Evolutionary conservation across 2,329 filamentous ascomycete species (phyloP).

Genomic region (Apiospora sp.): DNA sequence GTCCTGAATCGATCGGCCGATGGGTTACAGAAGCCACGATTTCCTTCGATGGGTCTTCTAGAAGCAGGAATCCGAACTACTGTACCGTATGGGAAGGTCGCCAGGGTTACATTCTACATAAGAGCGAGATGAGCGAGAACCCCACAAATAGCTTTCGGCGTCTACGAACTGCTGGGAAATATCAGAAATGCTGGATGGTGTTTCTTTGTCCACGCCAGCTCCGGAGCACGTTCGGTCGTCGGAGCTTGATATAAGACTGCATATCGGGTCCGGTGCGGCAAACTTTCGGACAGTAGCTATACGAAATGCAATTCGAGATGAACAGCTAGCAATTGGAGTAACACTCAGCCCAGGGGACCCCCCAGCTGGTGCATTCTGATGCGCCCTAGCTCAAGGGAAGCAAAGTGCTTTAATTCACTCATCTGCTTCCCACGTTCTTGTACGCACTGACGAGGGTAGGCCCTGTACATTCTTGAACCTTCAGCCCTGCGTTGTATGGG

Average conservation of each 20-base stretch:
- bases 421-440: neutral
- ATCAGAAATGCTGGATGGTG: neutral
- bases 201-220: neutral
- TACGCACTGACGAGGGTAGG: neutral
- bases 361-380: neutral
- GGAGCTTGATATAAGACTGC: neutral
- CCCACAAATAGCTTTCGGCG: neutral
- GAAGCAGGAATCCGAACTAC: neutral
- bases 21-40: slow-evolving; percentile 15
- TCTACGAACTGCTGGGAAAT: neutral
- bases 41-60: slow-evolving; percentile 8
- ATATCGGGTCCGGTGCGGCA: slow-evolving; percentile 1
- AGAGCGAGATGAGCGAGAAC: slow-evolving; percentile 16
- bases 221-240: slow-evolving; percentile 11
- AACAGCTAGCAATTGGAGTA: neutral
- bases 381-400: neutral
- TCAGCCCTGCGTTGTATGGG: neutral
- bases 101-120: neutral
- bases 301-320: neutral
- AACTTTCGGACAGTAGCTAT: neutral
- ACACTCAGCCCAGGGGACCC: neutral
- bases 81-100: neutral
- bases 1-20: slow-evolving; percentile 16
- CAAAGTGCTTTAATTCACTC: slow-evolving; percentile 5
- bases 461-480: neutral